These are phyloP conservation scores for Leonotis leonurus DNA, from an alignment of 257 asterid genomes.

Conservation along the genomic window DNA sequence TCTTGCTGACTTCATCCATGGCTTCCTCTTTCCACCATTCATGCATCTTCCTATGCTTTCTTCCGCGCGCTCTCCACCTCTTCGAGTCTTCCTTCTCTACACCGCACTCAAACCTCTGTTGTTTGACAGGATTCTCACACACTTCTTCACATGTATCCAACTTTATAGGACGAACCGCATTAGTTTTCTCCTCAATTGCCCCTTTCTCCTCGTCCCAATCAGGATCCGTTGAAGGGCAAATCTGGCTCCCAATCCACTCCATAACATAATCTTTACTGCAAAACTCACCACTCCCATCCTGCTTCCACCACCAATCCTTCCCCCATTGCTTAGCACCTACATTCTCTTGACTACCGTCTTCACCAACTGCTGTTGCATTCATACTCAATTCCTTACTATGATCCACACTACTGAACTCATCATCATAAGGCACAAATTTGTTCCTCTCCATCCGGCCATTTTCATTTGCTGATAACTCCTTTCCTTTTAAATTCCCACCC, in stretches of 20 bases:
- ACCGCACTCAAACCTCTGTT: constrained; percentile 23
- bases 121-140: constrained; percentile 28
- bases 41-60: constrained; percentile 72
- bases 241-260: constrained; percentile 98
- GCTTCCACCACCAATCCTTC: constrained; percentile 99
- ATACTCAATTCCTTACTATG: constrained; percentile 46
- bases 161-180: constrained; percentile 15
- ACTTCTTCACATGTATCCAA: constrained; percentile 31
- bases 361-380: constrained; percentile 21
- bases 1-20: constrained; percentile 44
- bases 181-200: constrained; percentile 17
- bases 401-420: constrained; percentile 40
- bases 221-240: constrained; percentile 35
- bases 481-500: constrained; percentile 44
- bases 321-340: constrained; percentile 66
- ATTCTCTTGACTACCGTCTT: constrained; percentile 9
- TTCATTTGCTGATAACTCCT: constrained; percentile 36
- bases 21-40: constrained; percentile 99
- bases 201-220: constrained; percentile 78
- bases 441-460: constrained; percentile 41
- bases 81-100: constrained; percentile 34
- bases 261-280: constrained; percentile 84
- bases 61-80: constrained; percentile 22
- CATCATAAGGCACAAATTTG: constrained; percentile 41
- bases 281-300: constrained; percentile 88